phyloP scores from a whole-genome alignment of 75 land plant genomes.

The Picea glauca region DNA sequence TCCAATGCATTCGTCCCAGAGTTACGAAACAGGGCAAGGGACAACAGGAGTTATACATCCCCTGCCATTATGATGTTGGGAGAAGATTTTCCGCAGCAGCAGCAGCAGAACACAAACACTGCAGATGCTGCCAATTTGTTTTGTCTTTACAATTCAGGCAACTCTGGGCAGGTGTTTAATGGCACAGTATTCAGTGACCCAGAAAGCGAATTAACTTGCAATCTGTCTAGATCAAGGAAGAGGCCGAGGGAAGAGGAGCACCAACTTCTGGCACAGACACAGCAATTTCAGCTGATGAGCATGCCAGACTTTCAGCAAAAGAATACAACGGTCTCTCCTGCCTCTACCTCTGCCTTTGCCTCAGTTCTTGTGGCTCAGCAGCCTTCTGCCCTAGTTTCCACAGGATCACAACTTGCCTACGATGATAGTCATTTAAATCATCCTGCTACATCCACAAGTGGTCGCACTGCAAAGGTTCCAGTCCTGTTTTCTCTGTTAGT shows the following conservation, averaged over 20 bases:
- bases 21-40: slow-evolving; percentile 9
- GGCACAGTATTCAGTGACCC: too few species aligned
- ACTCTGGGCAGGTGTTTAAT: too few species aligned
- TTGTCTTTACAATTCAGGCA: too few species aligned
- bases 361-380: background rate
- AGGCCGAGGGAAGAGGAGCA: slow-evolving; percentile 25
- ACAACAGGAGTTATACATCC: background rate
- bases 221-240: slow-evolving; percentile 15
- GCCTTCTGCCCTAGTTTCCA: too few species aligned
- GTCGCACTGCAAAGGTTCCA: background rate
- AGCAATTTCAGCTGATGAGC: too few species aligned
- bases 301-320: too few species aligned
- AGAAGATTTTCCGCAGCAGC: background rate
- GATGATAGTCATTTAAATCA: slow-evolving; percentile 8
- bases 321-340: background rate
- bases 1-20: slow-evolving; percentile 21
- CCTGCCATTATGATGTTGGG: background rate
- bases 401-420: too few species aligned
- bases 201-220: slow-evolving; percentile 18
- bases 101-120: background rate
- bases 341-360: background rate
- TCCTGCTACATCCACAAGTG: slow-evolving; percentile 28
- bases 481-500: background rate
- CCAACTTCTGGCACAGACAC: slow-evolving; percentile 9
- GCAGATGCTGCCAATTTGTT: background rate